These are phyloP conservation scores for Mortierella sp. DNA, from an alignment of 371 early-diverging fungal genomes.

Conservation along the genomic window DNA sequence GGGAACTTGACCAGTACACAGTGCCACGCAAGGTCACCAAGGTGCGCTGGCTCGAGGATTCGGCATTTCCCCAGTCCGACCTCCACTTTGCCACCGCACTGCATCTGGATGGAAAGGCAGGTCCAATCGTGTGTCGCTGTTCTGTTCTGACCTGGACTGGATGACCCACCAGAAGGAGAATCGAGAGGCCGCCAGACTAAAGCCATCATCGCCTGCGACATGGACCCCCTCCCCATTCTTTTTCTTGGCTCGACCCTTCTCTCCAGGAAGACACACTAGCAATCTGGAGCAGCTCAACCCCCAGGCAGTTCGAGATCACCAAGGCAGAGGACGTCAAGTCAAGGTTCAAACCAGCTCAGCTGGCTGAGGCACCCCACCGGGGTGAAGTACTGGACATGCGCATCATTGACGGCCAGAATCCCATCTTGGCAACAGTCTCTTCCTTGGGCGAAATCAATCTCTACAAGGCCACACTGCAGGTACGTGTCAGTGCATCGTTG, in stretches of 20 bases:
- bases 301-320: constrained; percentile 11
- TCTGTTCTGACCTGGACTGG: too few relatives aligned
- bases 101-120: too few relatives aligned
- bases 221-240: too few relatives aligned
- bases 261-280: constrained; percentile 10
- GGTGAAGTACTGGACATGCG: constrained; percentile 25
- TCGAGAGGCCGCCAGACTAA: too few relatives aligned
- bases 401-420: neutral
- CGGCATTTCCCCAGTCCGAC: constrained; percentile 6
- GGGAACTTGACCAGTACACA: constrained; percentile 14
- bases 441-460: constrained; percentile 13
- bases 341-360: neutral
- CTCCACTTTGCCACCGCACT: too few relatives aligned
- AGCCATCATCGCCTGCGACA: too few relatives aligned
- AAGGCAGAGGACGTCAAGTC: constrained; percentile 17
- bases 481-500: too few relatives aligned
- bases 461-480: too few relatives aligned
- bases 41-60: constrained; percentile 12
- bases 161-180: too few relatives aligned
- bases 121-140: too few relatives aligned
- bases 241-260: too few relatives aligned
- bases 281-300: constrained; percentile 10
- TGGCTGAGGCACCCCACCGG: constrained; percentile 13
- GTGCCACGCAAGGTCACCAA: constrained; percentile 18
- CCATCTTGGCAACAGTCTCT: constrained; percentile 11